phyloP scores from a whole-genome alignment of 2,329 filamentous ascomycete species.

The Botrytis aclada region DNA sequence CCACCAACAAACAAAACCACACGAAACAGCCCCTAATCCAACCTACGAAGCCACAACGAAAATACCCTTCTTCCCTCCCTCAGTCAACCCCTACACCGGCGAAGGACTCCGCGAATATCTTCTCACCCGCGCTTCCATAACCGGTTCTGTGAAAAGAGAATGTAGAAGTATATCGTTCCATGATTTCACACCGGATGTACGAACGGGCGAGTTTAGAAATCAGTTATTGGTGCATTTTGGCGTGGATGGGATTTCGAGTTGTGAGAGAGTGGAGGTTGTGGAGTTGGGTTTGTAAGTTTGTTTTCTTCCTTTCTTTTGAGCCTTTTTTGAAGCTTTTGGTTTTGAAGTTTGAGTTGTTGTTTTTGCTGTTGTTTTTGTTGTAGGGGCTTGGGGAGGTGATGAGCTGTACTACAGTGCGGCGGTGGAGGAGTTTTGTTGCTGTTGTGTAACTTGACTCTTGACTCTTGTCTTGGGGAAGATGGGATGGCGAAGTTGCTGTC shows the following conservation, averaged over 20 bases:
- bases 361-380: neutral
- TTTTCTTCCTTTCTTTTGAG: neutral
- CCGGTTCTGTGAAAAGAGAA: constrained; percentile 23
- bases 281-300: constrained; percentile 35
- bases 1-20: neutral
- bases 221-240: constrained; percentile 28
- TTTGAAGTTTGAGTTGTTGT: neutral
- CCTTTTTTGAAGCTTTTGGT: neutral
- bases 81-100: constrained; percentile 30
- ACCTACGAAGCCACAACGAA: neutral
- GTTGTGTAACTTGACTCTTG: neutral
- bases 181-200: constrained; percentile 32
- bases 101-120: constrained; percentile 33
- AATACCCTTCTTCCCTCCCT: neutral
- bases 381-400: neutral
- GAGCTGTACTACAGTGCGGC: neutral
- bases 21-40: neutral
- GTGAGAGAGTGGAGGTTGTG: constrained; percentile 26
- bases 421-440: neutral
- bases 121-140: constrained; percentile 25
- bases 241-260: neutral
- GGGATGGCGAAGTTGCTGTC: neutral
- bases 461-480: too few species aligned
- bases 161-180: constrained; percentile 32
- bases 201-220: constrained; percentile 22